Evolutionary conservation across 2,329 filamentous ascomycete genomes (phyloP), one percentile per base, ranked within the genome.

Genomic region (Sclerotinia minor): DNA sequence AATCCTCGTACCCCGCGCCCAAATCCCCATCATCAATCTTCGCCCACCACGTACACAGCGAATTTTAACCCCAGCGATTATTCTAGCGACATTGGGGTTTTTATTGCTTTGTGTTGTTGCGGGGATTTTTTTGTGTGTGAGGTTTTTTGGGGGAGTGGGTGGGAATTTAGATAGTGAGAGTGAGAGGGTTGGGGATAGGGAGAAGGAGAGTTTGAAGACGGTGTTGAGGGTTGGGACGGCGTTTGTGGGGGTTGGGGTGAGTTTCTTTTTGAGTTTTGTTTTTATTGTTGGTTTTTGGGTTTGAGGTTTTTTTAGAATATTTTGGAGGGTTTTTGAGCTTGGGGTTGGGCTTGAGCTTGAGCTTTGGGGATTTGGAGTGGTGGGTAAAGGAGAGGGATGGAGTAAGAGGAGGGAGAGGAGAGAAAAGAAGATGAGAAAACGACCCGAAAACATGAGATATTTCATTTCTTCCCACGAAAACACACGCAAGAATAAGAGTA

Each of bases 221-320:
- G 29, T 15, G 15, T 50, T 61, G 58, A 61, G 45, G 9, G 45
- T 26, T 61, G 45, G 58, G 29, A 38, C 58, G 0, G 58, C 29
- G 1, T 67, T 72, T 55, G 68, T 69, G n/a, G 53, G 72, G 35
- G 64, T 69, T 9, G 71, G 73, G 59, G 72, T 75, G 53, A 72
- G 73, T 69, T n/a, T 19, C 9, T n/a, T 13, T 15, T 7, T 41
- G 21, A 8, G 0, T 24, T 41, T n/a, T 13, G 6, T 5, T 5
- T 21, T 19, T 53, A 29, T 11, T 11, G 21, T 7, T 32, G 32
- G 50, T 13, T 35, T 3, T 24, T n/a, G 21, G 1, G 11, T 13
- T 41, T 15, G n/a, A n/a, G n/a, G n/a, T n/a, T n/a, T n/a, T n/a
- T n/a, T n/a, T n/a, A n/a, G n/a, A n/a, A n/a, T n/a, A n/a, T n/a